Conservation (phyloP, 208 protist species). For the Plasmodiophora brassicae region DNA sequence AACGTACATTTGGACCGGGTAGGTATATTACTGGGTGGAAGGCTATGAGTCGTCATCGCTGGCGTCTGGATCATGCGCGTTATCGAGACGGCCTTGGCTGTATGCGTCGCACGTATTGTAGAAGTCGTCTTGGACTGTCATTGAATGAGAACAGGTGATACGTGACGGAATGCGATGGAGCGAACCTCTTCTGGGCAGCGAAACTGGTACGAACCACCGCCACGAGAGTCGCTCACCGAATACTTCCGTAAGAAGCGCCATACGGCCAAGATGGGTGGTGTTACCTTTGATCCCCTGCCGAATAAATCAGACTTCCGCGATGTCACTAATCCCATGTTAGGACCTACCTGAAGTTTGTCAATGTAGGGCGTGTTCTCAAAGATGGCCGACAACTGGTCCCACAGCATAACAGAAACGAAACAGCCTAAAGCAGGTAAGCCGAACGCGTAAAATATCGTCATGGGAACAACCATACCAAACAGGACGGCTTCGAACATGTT, state of each 20-base stretch:
- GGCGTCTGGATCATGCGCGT: background rate
- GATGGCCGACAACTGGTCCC: background rate
- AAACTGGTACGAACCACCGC: background rate
- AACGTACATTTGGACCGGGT: too few relatives aligned
- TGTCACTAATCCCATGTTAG: background rate
- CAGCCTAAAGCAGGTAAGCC: too few relatives aligned
- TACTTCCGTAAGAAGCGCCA: slow-evolving; percentile 30
- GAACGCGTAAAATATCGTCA: too few relatives aligned
- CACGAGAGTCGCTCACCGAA: background rate
- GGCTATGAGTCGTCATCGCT: too few relatives aligned
- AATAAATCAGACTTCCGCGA: background rate
- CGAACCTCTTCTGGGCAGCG: background rate
- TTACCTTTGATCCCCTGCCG: background rate
- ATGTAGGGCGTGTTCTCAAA: slow-evolving; percentile 20
- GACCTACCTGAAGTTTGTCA: background rate
- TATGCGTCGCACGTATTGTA: background rate
- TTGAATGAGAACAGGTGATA: background rate
- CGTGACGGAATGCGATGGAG: background rate
- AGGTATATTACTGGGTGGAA: too few relatives aligned
- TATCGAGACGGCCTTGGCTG: background rate
- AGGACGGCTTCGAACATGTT: slow-evolving; percentile 26
- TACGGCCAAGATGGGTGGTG: background rate
- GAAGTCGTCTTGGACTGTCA: background rate
- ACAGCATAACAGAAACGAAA: slow-evolving; percentile 14
- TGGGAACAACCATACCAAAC: too few relatives aligned